phyloP scores from a whole-genome alignment of 1,284 basidiomycete species.

The Ganoderma sinense region DNA sequence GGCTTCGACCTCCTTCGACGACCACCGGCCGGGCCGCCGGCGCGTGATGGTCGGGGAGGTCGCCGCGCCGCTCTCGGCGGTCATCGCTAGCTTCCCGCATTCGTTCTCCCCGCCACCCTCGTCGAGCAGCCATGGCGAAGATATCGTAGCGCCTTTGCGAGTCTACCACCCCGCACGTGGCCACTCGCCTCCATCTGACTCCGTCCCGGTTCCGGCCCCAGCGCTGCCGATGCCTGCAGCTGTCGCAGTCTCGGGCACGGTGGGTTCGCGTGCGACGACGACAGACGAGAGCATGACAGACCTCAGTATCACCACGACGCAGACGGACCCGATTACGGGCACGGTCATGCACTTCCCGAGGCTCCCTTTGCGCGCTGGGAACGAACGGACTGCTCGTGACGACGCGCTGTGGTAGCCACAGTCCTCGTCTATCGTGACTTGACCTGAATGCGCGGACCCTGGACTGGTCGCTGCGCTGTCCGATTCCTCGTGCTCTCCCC shows the following conservation, averaged over 20 bases:
- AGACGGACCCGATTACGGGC: constrained; percentile 46
- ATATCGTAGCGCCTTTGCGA: constrained; percentile 12
- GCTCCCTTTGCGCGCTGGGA: constrained; percentile 36
- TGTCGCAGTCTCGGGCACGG: constrained; percentile 31
- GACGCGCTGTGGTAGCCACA: constrained; percentile 27
- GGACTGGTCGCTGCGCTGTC: neutral
- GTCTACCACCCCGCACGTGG: constrained; percentile 9
- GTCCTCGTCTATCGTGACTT: neutral
- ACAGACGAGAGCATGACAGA: constrained; percentile 37
- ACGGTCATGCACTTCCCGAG: constrained; percentile 41
- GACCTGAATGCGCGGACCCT: neutral
- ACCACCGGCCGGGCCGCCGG: constrained; percentile 39
- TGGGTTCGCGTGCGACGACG: constrained; percentile 39
- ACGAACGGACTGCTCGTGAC: constrained; percentile 24
- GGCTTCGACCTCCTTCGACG: constrained; percentile 60
- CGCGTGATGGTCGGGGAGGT: constrained; percentile 36
- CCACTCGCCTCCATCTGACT: constrained; percentile 13
- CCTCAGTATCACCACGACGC: constrained; percentile 43
- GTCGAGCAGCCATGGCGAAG: constrained; percentile 14
- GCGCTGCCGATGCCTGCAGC: neutral
- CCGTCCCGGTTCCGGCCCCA: constrained; percentile 11
- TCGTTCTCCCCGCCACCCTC: constrained; percentile 24
- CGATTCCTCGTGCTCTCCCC: neutral
- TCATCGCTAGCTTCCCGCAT: constrained; percentile 27
- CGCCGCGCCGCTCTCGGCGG: constrained; percentile 44